Percentiles rank a stretch among this genome's conserved stretches.
These are phyloP conservation scores for Rhizophagus clarus DNA, from an alignment of 192 early-diverging fungal genomes.

Conservation along the genomic window DNA sequence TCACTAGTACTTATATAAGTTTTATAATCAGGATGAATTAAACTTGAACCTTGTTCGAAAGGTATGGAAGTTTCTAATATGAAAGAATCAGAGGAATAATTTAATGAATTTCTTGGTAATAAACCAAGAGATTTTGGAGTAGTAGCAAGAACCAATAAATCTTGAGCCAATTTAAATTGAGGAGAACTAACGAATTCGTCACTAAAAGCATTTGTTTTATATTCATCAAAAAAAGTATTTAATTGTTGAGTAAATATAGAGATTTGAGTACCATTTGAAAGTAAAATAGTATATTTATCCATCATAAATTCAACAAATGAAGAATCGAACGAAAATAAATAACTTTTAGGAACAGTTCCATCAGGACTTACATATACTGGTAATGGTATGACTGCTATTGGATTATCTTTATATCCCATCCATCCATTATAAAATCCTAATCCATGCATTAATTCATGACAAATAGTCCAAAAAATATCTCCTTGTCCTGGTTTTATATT, in stretches of 20 bases:
- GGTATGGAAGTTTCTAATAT: conserved; percentile 42
- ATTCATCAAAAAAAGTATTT: not conserved
- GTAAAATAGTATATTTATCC: conserved; percentile 10
- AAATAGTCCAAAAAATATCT: conserved; percentile 36
- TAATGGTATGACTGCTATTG: conserved; percentile 17
- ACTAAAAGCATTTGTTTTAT: not conserved
- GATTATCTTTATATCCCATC: conserved; percentile 16
- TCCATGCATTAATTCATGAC: conserved; percentile 46
- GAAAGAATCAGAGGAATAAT: not conserved
- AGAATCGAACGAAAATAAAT: not conserved
- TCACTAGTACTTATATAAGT: conserved; percentile 33
- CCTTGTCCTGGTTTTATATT: conserved; percentile 31
- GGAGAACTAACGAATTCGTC: not conserved
- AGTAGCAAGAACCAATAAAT: not conserved
- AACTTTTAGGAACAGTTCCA: not conserved
- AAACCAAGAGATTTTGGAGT: conserved; percentile 8
- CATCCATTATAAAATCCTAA: conserved; percentile 43
- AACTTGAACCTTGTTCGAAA: conserved; percentile 35
- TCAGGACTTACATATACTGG: not conserved
- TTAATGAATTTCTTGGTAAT: not conserved
- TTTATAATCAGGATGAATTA: conserved; percentile 40
- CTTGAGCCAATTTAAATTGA: conserved; percentile 13
- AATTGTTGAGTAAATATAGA: not conserved
- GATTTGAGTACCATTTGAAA: conserved; percentile 2
- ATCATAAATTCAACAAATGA: conserved; percentile 21